These are phyloP conservation scores for Chiua sp. DNA, from an alignment of 1,284 basidiomycete genomes.

Conservation along the genomic window DNA sequence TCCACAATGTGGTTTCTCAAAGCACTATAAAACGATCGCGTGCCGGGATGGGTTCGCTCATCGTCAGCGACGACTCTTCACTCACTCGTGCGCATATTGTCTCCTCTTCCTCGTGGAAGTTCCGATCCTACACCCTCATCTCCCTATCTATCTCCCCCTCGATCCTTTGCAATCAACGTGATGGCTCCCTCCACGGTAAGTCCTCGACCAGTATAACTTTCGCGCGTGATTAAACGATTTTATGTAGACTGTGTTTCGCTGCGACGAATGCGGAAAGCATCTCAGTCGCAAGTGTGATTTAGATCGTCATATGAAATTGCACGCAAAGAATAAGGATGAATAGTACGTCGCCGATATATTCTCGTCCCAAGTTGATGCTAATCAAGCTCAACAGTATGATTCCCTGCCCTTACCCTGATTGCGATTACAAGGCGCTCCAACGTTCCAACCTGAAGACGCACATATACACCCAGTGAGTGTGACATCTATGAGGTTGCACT, in stretches of 20 bases:
- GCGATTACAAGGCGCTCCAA: conserved; percentile 33
- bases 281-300: conserved; percentile 29
- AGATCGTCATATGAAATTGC: conserved; percentile 21
- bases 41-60: conserved; percentile 3
- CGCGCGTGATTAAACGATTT: conserved; percentile 6
- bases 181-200: no score
- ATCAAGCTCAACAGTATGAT: conserved; percentile 30
- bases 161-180: no score
- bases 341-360: conserved; percentile 16
- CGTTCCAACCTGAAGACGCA: conserved; percentile 37
- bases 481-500: not conserved
- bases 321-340: conserved; percentile 15
- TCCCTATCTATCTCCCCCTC: no score
- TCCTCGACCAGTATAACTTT: no score
- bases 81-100: no score
- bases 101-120: no score
- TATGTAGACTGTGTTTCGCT: conserved; percentile 13
- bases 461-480: conserved; percentile 30
- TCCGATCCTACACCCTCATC: not conserved
- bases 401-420: conserved; percentile 29
- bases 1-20: conserved; percentile 10
- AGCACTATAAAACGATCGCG: conserved; percentile 21
- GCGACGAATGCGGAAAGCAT: conserved; percentile 10
- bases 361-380: not conserved
- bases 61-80: not conserved